A percentile compares a stretch with the other conserved stretches of the same genome.
phyloP scores from a whole-genome alignment of 2,329 filamentous ascomycete genomes.

The Neocucurbitaria cava region DNA sequence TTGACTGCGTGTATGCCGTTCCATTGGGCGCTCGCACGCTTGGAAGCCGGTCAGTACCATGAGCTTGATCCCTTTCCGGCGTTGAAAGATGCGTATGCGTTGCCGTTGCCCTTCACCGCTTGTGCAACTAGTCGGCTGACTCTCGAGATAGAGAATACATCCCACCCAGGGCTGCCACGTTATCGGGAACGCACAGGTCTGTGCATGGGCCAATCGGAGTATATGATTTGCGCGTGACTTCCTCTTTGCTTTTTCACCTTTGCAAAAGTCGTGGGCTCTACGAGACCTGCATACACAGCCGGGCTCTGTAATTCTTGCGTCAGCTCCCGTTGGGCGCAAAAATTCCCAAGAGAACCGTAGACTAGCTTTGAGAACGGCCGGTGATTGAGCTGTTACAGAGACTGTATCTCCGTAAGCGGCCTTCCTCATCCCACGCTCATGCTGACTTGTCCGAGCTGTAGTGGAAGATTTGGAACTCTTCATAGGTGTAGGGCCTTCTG shows the following conservation, averaged over 20 bases:
- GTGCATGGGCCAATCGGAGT: slow-evolving; percentile 8
- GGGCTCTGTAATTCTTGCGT: slow-evolving; percentile 8
- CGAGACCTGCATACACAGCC: background rate
- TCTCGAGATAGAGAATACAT: background rate
- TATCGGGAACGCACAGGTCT: background rate
- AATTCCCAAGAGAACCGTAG: background rate
- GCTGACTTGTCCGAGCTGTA: background rate
- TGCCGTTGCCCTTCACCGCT: slow-evolving; percentile 1
- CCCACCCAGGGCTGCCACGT: slow-evolving; percentile 16
- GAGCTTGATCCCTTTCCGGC: background rate
- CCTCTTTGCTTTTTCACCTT: slow-evolving; percentile 9
- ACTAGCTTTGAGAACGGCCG: background rate
- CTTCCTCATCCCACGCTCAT: background rate
- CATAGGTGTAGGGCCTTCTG: background rate
- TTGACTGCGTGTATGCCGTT: background rate
- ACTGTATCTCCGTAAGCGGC: background rate
- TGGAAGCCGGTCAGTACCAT: slow-evolving; percentile 1
- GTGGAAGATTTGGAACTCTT: background rate
- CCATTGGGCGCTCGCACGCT: background rate
- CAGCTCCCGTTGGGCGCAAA: background rate
- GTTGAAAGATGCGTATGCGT: background rate
- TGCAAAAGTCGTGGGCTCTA: background rate
- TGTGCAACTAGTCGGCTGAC: background rate
- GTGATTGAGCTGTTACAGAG: background rate
- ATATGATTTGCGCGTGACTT: background rate